Base-by-base conservation (phyloP, 1,284 basidiomycete species). In the Cutaneotrichosporon mucoides region DNA sequence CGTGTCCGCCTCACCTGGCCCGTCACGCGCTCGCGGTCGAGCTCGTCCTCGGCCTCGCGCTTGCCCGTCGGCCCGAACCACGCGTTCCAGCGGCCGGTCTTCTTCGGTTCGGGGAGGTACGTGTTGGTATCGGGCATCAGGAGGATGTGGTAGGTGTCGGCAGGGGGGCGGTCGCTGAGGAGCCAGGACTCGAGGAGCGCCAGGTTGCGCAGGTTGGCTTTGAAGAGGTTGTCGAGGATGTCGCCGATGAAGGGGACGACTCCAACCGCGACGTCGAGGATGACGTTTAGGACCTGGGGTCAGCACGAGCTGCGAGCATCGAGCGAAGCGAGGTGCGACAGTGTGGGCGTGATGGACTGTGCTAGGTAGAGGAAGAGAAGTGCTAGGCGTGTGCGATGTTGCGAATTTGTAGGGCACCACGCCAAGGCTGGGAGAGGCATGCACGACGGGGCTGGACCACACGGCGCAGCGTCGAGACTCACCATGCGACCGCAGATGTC, bases 191-290 rank as follows among this genome's bases (percentile, higher is more conserved):
- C 75, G 36, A 75, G 66, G 2, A 76, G 54, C 9, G 65, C 63
- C 33, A 79, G 68, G 63, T 79, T 79, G 12, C 73, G 70, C 9
- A 79, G 63, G 59, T 79, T 79, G 15, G 73, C 70, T 58, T 79
- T 79, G 67, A 74, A 79, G 24, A 76, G 70, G 62, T 78, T 78
- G 67, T 79, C 78, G 48, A 79, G 65, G 50, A 76, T 66, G 61
- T 78, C 77, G 35, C 76, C 77, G 35, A 79, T 57, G 41, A 76
- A 42, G 5, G 77, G 78, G 7, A 79, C 70, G 44, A 78, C 62
- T 33, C 76, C 76, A 3, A 76, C 73, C 9, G 64, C n/a, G n/a
- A 71, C 66, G 62, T 79, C 76, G 15, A 74, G 52, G 34, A 76
- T 2, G 16, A 77, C 73, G 41, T 73, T 76, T 55, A 74, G 50